Conservation (phyloP, 768 basidiomycete genomes). For the Ephemerocybe angulata region DNA sequence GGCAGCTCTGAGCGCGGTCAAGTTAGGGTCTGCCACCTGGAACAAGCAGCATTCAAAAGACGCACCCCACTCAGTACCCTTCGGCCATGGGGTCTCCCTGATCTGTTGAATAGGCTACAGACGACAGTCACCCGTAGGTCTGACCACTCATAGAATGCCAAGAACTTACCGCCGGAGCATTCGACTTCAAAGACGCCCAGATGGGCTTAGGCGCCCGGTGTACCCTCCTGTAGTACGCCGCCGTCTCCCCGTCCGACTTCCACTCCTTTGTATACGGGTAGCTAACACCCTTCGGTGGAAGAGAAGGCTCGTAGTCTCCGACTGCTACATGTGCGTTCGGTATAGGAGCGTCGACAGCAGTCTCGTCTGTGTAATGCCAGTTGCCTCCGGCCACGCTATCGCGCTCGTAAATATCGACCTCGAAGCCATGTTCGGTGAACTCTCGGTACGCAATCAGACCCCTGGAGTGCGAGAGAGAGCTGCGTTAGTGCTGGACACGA, state of each 20-base stretch:
- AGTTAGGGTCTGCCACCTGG: not conserved
- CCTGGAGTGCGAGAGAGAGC: constrained; percentile 16
- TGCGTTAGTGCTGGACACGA: not conserved
- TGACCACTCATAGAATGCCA: not conserved
- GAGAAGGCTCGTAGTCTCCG: constrained; percentile 33
- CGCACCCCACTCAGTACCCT: constrained; percentile 31
- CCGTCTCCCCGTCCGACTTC: constrained; percentile 17
- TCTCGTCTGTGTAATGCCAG: constrained; percentile 42
- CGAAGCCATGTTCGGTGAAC: constrained; percentile 30
- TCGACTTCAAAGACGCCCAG: constrained; percentile 32
- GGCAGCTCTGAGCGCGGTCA: constrained; percentile 24
- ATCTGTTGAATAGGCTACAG: constrained; percentile 28
- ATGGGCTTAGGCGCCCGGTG: constrained; percentile 38
- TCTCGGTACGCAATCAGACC: constrained; percentile 35
- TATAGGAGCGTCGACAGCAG: constrained; percentile 31
- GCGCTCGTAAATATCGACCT: constrained; percentile 37
- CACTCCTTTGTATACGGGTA: constrained; percentile 27
- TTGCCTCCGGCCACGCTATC: constrained; percentile 37
- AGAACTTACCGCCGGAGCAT: constrained; percentile 31
- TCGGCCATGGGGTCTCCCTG: constrained; percentile 29
- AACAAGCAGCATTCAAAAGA: not conserved
- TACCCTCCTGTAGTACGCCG: constrained; percentile 17
- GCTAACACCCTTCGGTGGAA: constrained; percentile 29
- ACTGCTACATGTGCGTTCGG: constrained; percentile 30
- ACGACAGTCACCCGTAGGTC: not conserved